Evolutionary conservation across 2,329 filamentous ascomycete genomes (phyloP), one percentile per base, ranked within the genome.

Genomic region (Fusarium avenaceum): DNA sequence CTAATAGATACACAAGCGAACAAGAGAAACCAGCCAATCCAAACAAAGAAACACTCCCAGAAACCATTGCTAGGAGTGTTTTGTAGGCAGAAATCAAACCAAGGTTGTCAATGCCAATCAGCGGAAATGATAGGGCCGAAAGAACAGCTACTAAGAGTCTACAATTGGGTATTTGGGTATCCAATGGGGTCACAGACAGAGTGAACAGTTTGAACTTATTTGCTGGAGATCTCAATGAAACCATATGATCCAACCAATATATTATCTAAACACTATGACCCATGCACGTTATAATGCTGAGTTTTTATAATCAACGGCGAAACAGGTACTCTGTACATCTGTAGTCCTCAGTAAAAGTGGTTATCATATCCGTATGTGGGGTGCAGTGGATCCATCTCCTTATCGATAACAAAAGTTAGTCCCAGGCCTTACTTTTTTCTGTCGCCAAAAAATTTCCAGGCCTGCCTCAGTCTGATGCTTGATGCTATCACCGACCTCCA

Each of bases 341-440:
- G 6, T 7, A 22, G 24, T 24, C 24, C 7, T 7, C 24, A 24
- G 24, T 24, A 24, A 24, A 24, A 24, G 24, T 24, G 24, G 24
- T 19, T 9, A n/a, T n/a, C 35, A 38, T 38, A 38, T n/a, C 17
- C 17, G 17, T 38, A 38, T 38, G 35, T 38, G 35, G 35, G 35
- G 35, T 38, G 5, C 17, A 17, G 8, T 19, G 35, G 35, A 19
- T 38, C 35, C 10, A 9, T n/a, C 7, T 10, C 17, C 65, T 77
- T 78, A 78, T 78, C 76, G 76, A 78, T 78, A 77, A 77, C 57
- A 64, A 69, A 70, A 38, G n/a, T 38, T n/a, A 38, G 48, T 39
- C 52, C 55, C 63, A 56, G 65, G 60, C 62, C 60, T 68, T 28
- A 44, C 51, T 62, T 62, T 67, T 67, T 68, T 66, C 65, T 59